A percentile compares a stretch with the other conserved stretches of the same genome.
These are phyloP conservation scores for Aegilops bicornis DNA, from an alignment of 176 grass and related monocot species.

Conservation along the genomic window DNA sequence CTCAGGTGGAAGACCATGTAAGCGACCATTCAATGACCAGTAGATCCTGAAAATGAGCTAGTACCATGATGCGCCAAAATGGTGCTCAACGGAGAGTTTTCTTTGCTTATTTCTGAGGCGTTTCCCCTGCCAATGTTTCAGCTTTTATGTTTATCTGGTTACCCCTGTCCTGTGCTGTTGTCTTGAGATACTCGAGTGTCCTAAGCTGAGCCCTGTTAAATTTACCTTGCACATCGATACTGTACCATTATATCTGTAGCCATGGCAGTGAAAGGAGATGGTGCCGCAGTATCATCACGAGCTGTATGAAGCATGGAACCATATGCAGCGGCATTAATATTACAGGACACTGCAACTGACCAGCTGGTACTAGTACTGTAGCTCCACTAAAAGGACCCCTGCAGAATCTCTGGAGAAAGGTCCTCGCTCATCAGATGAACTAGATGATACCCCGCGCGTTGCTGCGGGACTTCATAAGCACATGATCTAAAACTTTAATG, in stretches of 20 bases:
- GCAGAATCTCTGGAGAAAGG: background rate
- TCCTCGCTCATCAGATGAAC: background rate
- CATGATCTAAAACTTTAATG: too few species aligned
- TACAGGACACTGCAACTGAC: background rate
- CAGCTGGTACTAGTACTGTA: background rate
- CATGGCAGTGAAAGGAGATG: background rate
- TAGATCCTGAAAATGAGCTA: background rate
- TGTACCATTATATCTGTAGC: background rate
- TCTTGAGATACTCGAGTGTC: background rate
- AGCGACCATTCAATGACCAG: background rate
- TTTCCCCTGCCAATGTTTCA: background rate
- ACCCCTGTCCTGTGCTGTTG: background rate
- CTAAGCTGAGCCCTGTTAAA: background rate
- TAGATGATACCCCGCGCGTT: too few species aligned
- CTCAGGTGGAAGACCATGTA: background rate
- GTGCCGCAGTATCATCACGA: background rate
- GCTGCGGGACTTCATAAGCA: too few species aligned
- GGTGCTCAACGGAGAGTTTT: background rate
- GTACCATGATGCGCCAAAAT: background rate
- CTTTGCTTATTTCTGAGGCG: background rate
- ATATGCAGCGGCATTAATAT: background rate
- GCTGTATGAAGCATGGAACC: background rate
- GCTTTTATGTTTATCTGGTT: background rate
- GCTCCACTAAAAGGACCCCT: background rate
- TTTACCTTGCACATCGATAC: background rate